A percentile compares a stretch with the other conserved stretches of the same genome.
phyloP scores from a whole-genome alignment of 805 yeast species.

The Clavispora fructus region DNA sequence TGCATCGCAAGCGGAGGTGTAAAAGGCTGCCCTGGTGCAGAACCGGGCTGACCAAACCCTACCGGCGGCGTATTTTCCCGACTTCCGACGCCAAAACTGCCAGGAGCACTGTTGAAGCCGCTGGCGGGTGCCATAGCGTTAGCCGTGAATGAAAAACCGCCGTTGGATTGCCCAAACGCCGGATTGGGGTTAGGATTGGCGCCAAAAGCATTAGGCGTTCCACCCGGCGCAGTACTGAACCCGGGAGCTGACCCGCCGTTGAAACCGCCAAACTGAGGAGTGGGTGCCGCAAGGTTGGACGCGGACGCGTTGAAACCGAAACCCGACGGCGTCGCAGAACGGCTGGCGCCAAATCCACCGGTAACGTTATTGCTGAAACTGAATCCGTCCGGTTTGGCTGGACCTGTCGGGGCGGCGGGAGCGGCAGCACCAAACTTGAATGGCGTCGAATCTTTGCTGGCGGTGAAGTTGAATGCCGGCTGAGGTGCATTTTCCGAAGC shows the following conservation, averaged over 20 bases:
- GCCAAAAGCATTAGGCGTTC: background rate
- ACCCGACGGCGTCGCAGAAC: conserved; percentile 8
- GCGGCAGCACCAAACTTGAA: conserved; percentile 1
- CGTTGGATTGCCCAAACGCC: background rate
- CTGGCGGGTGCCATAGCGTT: conserved; percentile 6
- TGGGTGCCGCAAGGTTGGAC: background rate
- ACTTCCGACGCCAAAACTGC: conserved; percentile 13
- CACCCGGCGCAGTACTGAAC: background rate
- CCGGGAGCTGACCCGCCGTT: background rate
- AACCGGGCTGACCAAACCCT: conserved; percentile 9
- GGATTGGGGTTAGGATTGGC: background rate
- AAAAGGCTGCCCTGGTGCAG: conserved; percentile 5
- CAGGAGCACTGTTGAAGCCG: conserved; percentile 11
- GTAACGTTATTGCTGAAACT: conserved; percentile 1
- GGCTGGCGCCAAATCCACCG: conserved; percentile 6
- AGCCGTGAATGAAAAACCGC: conserved; percentile 9
- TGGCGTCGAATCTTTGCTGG: conserved; percentile 3
- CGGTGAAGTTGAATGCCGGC: conserved; percentile 12
- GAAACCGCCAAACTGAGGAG: background rate
- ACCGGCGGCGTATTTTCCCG: conserved; percentile 14
- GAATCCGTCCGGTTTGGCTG: background rate
- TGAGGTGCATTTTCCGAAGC: conserved; percentile 11
- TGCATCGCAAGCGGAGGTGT: conserved; percentile 19
- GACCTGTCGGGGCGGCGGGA: background rate
- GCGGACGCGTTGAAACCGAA: background rate